Percentiles rank a stretch among this genome's conserved stretches.
These are phyloP conservation scores for Rhynchosporium agropyri DNA, from an alignment of 2,329 filamentous ascomycete genomes.

Conservation along the genomic window DNA sequence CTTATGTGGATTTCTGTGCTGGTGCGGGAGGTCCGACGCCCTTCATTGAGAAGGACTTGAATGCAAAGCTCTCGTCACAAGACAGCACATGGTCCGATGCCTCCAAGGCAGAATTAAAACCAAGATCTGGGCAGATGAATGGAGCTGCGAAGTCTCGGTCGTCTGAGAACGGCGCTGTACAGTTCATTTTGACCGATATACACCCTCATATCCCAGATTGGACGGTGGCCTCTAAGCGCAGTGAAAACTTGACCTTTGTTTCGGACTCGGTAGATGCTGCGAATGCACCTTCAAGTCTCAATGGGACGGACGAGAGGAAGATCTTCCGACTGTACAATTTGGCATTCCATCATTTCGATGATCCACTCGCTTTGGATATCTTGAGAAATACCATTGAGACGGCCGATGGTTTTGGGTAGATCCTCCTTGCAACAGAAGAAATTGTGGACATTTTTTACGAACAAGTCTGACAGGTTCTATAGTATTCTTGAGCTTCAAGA, in stretches of 20 bases:
- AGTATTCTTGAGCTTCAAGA: slow-evolving; percentile 76
- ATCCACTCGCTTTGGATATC: slow-evolving; percentile 61
- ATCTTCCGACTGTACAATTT: slow-evolving; percentile 73
- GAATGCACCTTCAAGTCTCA: slow-evolving; percentile 55
- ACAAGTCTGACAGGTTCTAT: slow-evolving; percentile 6
- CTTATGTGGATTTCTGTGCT: slow-evolving; percentile 75
- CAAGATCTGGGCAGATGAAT: slow-evolving; percentile 33
- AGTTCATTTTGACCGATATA: slow-evolving; percentile 68
- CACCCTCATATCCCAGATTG: slow-evolving; percentile 65
- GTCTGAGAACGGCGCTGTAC: slow-evolving; percentile 43
- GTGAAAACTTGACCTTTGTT: slow-evolving; percentile 62
- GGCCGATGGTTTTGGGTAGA: slow-evolving; percentile 63
- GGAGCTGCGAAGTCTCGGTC: not conserved
- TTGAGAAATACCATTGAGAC: slow-evolving; percentile 66
- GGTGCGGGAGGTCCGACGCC: slow-evolving; percentile 74
- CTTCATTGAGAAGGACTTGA: slow-evolving; percentile 61
- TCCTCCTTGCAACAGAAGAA: slow-evolving; percentile 5
- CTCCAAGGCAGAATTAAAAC: slow-evolving; percentile 28
- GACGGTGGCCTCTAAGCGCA: slow-evolving; percentile 54
- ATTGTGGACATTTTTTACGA: not conserved
- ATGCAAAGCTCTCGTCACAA: slow-evolving; percentile 46
- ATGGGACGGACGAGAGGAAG: slow-evolving; percentile 48
- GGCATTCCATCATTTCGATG: slow-evolving; percentile 77
- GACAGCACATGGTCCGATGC: slow-evolving; percentile 24
- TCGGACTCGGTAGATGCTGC: slow-evolving; percentile 65